Base-by-base conservation (phyloP, 495 filamentous ascomycete genomes). In the Podospora sp. region DNA sequence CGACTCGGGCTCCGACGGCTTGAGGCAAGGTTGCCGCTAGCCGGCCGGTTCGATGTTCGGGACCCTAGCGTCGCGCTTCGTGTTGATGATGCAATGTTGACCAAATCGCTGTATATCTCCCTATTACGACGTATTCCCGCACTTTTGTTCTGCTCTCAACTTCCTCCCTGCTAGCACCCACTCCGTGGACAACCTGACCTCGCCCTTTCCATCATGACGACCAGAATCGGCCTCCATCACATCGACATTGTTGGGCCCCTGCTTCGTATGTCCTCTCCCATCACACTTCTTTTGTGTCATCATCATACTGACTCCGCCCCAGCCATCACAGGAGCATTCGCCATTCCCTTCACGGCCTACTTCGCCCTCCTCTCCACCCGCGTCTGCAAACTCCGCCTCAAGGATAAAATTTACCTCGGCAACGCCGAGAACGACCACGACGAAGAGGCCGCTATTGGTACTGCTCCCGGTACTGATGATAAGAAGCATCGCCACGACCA, bases 301-400 rank as follows among this genome's bases (percentile, higher is more conserved):
- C 16, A 4, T 1, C 21, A 0, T 16, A 20, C 46, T 66, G 24
- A 29, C 40, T 62, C 36, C 63, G 22, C 14, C 36, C 2, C 64
- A 81, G 79, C 81, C 16, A 73, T 82, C 20, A 81, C 76, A n/a
- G 80, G 79, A 71, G 75, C 75, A 55, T 84, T 78, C 70, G 75
- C 77, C 51, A 67, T 80, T 3, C 82, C 82, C 20, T 83, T 83
- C 71, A 76, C 79, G 14, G 79, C 78, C 9, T 83, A 83, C 63
- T 77, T 81, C 55, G 27, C 72, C 53, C 72, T 82, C 62, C 75
- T 84, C 20, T 74, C 74, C 65, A 73, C 71, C 62, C 78, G 82
- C 56, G 73, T 84, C 36, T 75, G 80, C 29, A 69, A 67, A 60
- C 71, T 78, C 35, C 78, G 82, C 20, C 53, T 83, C 9, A 63